Evolutionary conservation across 2,329 filamentous ascomycete species (phyloP).

Genomic region (Sporothrix euskadiensis): DNA sequence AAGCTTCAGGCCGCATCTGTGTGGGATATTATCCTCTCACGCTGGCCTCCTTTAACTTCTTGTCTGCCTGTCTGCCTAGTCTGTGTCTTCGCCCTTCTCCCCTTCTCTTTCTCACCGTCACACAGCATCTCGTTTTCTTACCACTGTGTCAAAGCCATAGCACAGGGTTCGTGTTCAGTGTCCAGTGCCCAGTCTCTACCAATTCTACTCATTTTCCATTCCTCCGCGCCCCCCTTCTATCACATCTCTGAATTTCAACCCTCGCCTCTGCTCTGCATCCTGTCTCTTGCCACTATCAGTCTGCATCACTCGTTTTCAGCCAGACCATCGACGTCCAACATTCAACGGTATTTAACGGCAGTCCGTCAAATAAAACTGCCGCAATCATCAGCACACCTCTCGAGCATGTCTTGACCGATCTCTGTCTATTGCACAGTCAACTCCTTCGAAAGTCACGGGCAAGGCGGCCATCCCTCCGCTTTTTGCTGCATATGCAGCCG

Average conservation of each 20-base stretch:
- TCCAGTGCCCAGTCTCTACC: not conserved
- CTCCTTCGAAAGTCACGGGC: not conserved
- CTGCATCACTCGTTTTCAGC: not conserved
- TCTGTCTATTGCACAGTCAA: not conserved
- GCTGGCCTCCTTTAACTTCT: not conserved
- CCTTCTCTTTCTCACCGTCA: not conserved
- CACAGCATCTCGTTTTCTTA: conserved; percentile 15
- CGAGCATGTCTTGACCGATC: conserved; percentile 5
- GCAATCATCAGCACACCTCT: not conserved
- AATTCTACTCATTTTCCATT: not conserved
- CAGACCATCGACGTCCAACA: not conserved
- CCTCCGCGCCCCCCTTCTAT: not conserved
- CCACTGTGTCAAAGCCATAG: conserved; percentile 17
- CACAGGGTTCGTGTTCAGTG: not conserved
- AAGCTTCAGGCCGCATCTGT: not conserved
- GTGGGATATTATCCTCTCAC: not conserved
- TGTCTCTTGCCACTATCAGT: not conserved
- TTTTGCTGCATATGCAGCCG: conserved; percentile 13
- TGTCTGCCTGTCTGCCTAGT: not conserved
- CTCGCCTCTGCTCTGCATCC: not conserved
- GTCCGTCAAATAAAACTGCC: not conserved
- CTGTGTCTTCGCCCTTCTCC: not conserved
- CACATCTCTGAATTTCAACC: conserved; percentile 12
- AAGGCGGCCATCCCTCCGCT: not conserved
- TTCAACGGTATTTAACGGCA: not conserved